Percentiles rank a stretch among this genome's conserved stretches.
phyloP scores from a whole-genome alignment of 2,329 filamentous ascomycete species.

The Pseudogymnoascus sp. region DNA sequence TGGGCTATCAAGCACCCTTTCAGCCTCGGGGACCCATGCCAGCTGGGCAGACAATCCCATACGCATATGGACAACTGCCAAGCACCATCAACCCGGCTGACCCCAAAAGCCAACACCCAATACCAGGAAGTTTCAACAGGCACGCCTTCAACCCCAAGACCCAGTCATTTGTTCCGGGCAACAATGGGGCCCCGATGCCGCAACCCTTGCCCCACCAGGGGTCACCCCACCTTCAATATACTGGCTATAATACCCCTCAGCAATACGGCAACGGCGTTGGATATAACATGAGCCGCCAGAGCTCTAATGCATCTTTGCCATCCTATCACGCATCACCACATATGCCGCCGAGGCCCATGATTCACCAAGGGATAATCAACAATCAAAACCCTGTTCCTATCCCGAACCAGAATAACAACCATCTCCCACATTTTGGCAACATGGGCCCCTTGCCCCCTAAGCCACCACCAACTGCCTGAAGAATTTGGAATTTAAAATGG shows the following conservation, averaged over 20 bases:
- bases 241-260: conserved; percentile 25
- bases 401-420: conserved; percentile 26
- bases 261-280: conserved; percentile 27
- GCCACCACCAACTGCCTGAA: conserved; percentile 38
- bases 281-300: conserved; percentile 30
- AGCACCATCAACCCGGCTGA: conserved; percentile 61
- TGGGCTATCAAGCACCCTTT: conserved; percentile 24
- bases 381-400: not conserved
- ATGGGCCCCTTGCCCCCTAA: conserved; percentile 47
- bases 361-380: conserved; percentile 25
- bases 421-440: conserved; percentile 49
- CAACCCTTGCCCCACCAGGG: conserved; percentile 29
- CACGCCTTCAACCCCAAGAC: conserved; percentile 92
- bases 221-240: conserved; percentile 38
- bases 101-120: conserved; percentile 68
- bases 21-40: conserved; percentile 22
- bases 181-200: conserved; percentile 42
- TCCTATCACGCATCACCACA: conserved; percentile 31
- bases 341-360: conserved; percentile 28
- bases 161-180: conserved; percentile 75
- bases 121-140: conserved; percentile 76
- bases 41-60: conserved; percentile 41
- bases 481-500: conserved; percentile 9
- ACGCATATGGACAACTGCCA: conserved; percentile 73
- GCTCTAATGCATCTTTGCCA: conserved; percentile 30